Conservation (phyloP, 2,329 filamentous ascomycete species). For the Penicillium vulpinum region DNA sequence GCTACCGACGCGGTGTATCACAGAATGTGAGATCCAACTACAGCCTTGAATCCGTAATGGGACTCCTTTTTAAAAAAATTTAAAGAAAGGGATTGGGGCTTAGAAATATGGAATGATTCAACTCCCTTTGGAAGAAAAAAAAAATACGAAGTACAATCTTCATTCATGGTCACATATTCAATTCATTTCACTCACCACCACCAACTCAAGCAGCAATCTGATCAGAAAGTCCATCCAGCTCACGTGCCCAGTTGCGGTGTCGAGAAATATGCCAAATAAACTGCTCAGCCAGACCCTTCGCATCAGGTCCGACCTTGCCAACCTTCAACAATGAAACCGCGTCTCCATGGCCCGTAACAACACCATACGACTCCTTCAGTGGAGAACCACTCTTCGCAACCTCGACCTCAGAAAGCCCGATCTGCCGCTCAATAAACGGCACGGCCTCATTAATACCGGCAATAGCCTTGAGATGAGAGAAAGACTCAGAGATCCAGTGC, state of each 20-base stretch:
- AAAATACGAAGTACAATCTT: neutral
- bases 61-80: too few relatives aligned
- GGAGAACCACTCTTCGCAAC: constrained; percentile 22
- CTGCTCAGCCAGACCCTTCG: constrained; percentile 66
- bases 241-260: constrained; percentile 74
- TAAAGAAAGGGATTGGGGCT: neutral
- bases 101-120: neutral
- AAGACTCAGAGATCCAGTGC: constrained; percentile 77
- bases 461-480: constrained; percentile 77
- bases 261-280: constrained; percentile 69
- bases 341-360: constrained; percentile 33
- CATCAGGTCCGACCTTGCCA: constrained; percentile 62
- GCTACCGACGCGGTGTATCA: neutral
- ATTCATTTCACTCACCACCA: neutral
- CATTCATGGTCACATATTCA: neutral
- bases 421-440: constrained; percentile 32
- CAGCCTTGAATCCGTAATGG: neutral
- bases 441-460: constrained; percentile 61
- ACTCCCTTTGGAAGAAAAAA: neutral
- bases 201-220: constrained; percentile 67
- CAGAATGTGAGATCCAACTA: neutral
- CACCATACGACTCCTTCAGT: constrained; percentile 35
- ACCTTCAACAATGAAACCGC: constrained; percentile 26
- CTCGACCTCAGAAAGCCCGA: constrained; percentile 29
- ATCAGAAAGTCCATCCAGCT: constrained; percentile 66